Evolutionary conservation across 2,329 filamentous ascomycete genomes (phyloP).

Genomic region (Sarocladiaceae sp.): DNA sequence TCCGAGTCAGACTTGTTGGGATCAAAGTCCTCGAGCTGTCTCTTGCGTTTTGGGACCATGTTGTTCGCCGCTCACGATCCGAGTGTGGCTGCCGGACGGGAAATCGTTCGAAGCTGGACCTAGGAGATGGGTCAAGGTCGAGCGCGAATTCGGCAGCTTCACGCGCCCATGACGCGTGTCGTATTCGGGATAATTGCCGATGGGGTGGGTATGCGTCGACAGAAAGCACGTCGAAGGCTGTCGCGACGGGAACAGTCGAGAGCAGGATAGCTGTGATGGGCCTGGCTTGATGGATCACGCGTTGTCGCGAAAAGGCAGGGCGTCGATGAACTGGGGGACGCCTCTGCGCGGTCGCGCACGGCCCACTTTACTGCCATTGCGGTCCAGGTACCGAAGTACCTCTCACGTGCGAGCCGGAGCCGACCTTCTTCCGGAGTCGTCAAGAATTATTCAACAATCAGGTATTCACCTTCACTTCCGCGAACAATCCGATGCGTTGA

Average conservation of each 20-base stretch:
- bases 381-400: slow-evolving; percentile 6
- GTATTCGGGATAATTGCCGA: too few relatives aligned
- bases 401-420: slow-evolving; percentile 1
- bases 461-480: too few relatives aligned
- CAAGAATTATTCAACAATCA: too few relatives aligned
- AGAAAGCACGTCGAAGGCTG: too few relatives aligned
- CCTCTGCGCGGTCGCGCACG: slow-evolving; percentile 1
- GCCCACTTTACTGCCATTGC: slow-evolving; percentile 1
- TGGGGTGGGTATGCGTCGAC: too few relatives aligned
- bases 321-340: slow-evolving; percentile 2
- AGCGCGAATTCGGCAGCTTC: neutral
- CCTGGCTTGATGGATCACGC: slow-evolving; percentile 5
- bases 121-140: neutral
- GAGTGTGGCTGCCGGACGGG: too few relatives aligned
- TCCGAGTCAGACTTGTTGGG: slow-evolving; percentile 61
- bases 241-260: neutral
- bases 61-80: too few relatives aligned
- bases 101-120: too few relatives aligned
- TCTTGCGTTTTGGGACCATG: slow-evolving; percentile 48
- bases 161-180: slow-evolving; percentile 8
- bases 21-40: slow-evolving; percentile 53
- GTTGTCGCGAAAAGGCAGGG: slow-evolving; percentile 9
- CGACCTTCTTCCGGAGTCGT: slow-evolving; percentile 1
- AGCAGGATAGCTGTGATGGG: neutral
- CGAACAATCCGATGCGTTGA: too few relatives aligned